Base-by-base conservation (phyloP, 306 rosid genomes). In the Astragalus membranaceus region DNA sequence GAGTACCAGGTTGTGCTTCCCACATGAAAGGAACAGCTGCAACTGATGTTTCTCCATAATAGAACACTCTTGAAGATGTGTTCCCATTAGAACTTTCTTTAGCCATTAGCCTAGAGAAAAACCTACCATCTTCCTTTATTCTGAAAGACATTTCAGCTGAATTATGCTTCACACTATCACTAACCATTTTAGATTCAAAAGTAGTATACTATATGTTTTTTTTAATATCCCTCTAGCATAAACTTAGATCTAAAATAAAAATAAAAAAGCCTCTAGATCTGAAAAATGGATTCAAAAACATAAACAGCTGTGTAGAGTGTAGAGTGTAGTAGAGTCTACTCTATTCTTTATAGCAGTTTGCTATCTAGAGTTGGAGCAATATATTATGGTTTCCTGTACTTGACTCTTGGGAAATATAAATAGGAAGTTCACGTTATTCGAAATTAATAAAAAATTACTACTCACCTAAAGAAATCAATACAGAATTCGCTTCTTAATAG, bases 1-100 rank as follows among this genome's bases (percentile, higher is more conserved):
- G 85, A 29, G 85, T 81, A 5, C 85, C 85, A 3, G 85, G 85
- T 10, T 81, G 85, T 60, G 72, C 75, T 29, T 81, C 85, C 85
- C 85, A 81, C 17, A 51, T 61, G 48, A 81, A 81, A 26, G 85
- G 85, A 72, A 81, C 79, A 0, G 79, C 81, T 0, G 81, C 81
- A 0, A 67, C 65, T 10, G 85, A 67, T 7, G 50, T 20, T 67
- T 81, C 85, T 9, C 81, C 65, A 35, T 81, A 81, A 46, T 76
- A 81, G 8, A 76, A 72, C 4, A 81, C 46, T 60, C 85, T 81
- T 30, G 81, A 66, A 66, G 85, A 81, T 26, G 78, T 8, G 44
- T 80, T 76, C 1, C 49, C 75, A 15, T 7, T 36, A 8, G 70
- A 41, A 4, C 13, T 11, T 66, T 80, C 84, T 55, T 80, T 80